phyloP scores from a whole-genome alignment of 305 asterid genomes.

The Ajuga reptans region DNA sequence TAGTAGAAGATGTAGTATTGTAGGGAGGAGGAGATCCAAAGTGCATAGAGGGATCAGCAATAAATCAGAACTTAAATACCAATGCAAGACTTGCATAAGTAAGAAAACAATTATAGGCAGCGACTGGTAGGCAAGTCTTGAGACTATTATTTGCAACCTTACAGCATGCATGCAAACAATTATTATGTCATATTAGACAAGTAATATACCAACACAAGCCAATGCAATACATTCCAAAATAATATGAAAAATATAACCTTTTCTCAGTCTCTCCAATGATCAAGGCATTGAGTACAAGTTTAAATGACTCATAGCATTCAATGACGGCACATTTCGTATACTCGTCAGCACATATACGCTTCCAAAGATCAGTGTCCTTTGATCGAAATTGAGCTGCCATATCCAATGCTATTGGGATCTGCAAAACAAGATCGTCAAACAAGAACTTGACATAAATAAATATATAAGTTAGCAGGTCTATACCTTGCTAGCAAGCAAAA shows the following conservation, averaged over 20 bases:
- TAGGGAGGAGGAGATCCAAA: too few relatives aligned
- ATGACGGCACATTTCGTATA: conserved; percentile 77
- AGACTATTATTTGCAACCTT: not conserved
- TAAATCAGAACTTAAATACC: not conserved
- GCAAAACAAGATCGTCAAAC: conserved; percentile 30
- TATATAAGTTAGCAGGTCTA: conserved; percentile 18
- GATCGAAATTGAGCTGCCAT: conserved; percentile 77
- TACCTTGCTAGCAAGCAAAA: conserved; percentile 87
- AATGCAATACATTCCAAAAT: conserved; percentile 14
- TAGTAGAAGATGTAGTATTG: too few relatives aligned
- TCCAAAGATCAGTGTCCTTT: conserved; percentile 81
- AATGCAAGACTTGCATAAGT: not conserved
- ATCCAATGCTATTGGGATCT: conserved; percentile 81
- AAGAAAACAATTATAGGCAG: not conserved
- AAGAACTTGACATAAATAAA: conserved; percentile 16
- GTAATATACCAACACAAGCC: not conserved
- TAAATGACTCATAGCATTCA: conserved; percentile 79
- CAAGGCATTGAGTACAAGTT: conserved; percentile 56
- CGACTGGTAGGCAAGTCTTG: not conserved
- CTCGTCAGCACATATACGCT: conserved; percentile 72
- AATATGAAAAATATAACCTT: conserved; percentile 39
- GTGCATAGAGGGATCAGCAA: not conserved
- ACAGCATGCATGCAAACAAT: not conserved
- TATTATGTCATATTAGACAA: not conserved
- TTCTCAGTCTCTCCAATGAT: conserved; percentile 68